Conservation (phyloP, 768 basidiomycete genomes). For the Russula lepida region DNA sequence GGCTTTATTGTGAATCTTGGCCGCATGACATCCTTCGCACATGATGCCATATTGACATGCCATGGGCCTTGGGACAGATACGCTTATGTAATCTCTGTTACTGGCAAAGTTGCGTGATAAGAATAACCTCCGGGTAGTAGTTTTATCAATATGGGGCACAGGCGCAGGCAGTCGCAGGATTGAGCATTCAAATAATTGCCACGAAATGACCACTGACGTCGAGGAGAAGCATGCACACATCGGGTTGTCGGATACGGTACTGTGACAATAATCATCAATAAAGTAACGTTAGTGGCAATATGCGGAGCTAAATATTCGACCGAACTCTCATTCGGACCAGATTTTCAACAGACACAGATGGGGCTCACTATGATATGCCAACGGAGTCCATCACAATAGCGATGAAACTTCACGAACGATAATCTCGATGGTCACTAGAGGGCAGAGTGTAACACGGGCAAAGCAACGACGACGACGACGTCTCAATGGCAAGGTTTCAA, state of each 20-base stretch:
- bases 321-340: background rate
- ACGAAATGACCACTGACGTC: background rate
- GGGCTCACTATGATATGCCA: background rate
- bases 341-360: background rate
- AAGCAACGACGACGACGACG: background rate
- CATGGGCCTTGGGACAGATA: too few relatives aligned
- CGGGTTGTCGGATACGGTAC: background rate
- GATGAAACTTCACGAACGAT: background rate
- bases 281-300: background rate
- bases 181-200: background rate
- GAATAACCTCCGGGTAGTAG: background rate
- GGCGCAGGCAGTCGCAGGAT: background rate
- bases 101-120: background rate
- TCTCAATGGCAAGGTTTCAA: background rate
- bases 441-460: background rate
- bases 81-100: too few relatives aligned
- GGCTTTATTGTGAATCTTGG: background rate
- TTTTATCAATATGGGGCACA: background rate
- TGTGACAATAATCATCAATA: too few relatives aligned
- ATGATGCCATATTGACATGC: too few relatives aligned
- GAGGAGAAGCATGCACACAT: background rate
- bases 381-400: background rate
- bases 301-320: background rate
- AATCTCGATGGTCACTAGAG: background rate
- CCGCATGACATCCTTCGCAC: background rate